phyloP scores from a whole-genome alignment of 2,329 filamentous ascomycete species.

The Hysterium pulicare region DNA sequence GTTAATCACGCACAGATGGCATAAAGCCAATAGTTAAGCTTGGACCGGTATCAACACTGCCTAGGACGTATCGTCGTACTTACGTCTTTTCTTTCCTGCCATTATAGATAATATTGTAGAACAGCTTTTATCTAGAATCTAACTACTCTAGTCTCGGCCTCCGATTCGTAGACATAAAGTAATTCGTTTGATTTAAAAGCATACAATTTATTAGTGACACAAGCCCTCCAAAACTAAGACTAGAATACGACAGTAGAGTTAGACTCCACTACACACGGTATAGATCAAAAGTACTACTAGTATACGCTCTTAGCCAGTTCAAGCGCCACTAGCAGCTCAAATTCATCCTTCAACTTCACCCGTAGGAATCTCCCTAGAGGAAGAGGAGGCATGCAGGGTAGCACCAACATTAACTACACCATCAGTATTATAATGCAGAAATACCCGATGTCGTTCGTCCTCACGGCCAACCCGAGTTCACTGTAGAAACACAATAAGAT shows the following conservation, averaged over 20 bases:
- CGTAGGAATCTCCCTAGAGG: constrained; percentile 6
- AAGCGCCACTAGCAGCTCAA: constrained; percentile 5
- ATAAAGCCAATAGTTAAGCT: constrained; percentile 31
- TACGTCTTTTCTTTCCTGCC: constrained; percentile 31
- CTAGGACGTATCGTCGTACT: constrained; percentile 29
- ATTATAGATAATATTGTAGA: constrained; percentile 32
- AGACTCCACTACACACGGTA: constrained; percentile 32
- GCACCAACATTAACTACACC: constrained; percentile 12
- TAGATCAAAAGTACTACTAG: constrained; percentile 38
- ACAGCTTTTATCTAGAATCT: constrained; percentile 29
- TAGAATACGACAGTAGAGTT: constrained; percentile 37
- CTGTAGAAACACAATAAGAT: constrained; percentile 33
- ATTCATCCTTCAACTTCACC: too few relatives aligned
- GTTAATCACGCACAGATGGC: constrained; percentile 35
- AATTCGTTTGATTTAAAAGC: constrained; percentile 34
- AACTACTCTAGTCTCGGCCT: constrained; percentile 35
- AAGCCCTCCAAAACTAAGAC: constrained; percentile 34
- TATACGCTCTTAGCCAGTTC: constrained; percentile 18
- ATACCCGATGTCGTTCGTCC: constrained; percentile 28
- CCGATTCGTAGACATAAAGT: constrained; percentile 36
- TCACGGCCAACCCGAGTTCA: constrained; percentile 28
- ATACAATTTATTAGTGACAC: constrained; percentile 33
- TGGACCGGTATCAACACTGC: constrained; percentile 31
- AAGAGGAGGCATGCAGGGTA: background rate
- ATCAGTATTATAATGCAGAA: constrained; percentile 30